These are phyloP conservation scores for Rhododendron kiyosumense DNA, from an alignment of 148 eudicot genomes.

Conservation along the genomic window DNA sequence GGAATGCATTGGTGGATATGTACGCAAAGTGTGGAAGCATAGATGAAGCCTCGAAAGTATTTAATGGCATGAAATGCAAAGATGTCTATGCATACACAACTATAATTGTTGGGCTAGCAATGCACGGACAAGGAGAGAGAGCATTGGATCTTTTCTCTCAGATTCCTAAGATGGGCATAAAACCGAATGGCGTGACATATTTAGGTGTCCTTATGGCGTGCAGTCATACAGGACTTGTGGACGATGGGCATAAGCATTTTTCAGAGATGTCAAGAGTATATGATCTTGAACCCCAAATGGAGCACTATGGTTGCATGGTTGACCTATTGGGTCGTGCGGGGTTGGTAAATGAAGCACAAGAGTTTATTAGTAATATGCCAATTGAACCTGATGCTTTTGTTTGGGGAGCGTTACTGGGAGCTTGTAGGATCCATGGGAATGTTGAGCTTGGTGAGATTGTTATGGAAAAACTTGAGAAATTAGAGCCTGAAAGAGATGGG, in stretches of 20 bases:
- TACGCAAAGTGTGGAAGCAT: slow-evolving; percentile 31
- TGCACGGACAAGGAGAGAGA: slow-evolving; percentile 22
- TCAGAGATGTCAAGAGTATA: slow-evolving; percentile 14
- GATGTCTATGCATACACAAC: slow-evolving; percentile 24
- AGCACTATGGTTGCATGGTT: slow-evolving; percentile 32
- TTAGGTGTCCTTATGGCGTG: slow-evolving; percentile 29
- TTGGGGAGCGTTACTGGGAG: slow-evolving; percentile 30
- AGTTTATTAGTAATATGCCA: slow-evolving; percentile 22
- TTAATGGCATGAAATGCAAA: slow-evolving; percentile 15
- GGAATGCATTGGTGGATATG: slow-evolving; percentile 33
- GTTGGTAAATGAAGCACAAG: slow-evolving; percentile 24
- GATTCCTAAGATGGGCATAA: slow-evolving; percentile 17
- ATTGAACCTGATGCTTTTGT: slow-evolving; percentile 25
- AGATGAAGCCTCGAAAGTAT: slow-evolving; percentile 18
- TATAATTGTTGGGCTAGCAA: slow-evolving; percentile 25
- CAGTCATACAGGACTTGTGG: slow-evolving; percentile 21
- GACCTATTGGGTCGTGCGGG: slow-evolving; percentile 36
- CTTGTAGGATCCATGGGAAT: slow-evolving; percentile 24
- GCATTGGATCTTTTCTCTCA: slow-evolving; percentile 26
- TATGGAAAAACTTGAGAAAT: slow-evolving; percentile 13
- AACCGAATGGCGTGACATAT: slow-evolving; percentile 21
- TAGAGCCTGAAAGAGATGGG: slow-evolving; percentile 25
- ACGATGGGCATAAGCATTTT: slow-evolving; percentile 24
- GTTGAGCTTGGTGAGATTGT: slow-evolving; percentile 23
- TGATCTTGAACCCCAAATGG: slow-evolving; percentile 21